Base-by-base conservation (phyloP, 1,284 basidiomycete species). In the Marasmius fiardii region DNA sequence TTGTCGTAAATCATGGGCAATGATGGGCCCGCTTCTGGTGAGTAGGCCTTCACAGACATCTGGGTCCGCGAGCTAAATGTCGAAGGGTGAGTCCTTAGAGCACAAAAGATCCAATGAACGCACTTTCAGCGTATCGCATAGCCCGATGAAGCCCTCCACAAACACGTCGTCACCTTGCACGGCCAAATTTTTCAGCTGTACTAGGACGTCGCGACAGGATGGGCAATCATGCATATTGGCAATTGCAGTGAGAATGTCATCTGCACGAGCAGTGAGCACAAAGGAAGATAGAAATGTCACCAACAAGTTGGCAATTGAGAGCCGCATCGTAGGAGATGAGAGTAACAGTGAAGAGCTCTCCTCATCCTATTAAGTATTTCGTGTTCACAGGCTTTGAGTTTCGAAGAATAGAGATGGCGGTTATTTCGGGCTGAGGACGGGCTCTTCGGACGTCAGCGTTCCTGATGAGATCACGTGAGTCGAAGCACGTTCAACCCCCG, bases 41-140 rank as follows among this genome's bases (percentile, higher is more conserved):
- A 85, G 65, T 1, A 76, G 67, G 21, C 84, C 84, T 47, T 71
- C 69, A 63, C 84, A 85, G 12, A 86, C 80, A 62, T 85, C 82
- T 16, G 65, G 49, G 33, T 58, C 57, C 34, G 54, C 57, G 23
- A 54, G 24, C 57, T 58, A 24, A 2, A 43, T 6, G 20, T n/a
- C n/a, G n/a, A n/a, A 37, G 5, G 11, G 12, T 12, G 12, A 24
- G 20, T 44, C n/a, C 21, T 24, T 14, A 21, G 5, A n/a, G 21
- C 20, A 44, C 12, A 2, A 24, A 44, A 44, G 4, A n/a, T n/a
- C 20, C 5, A 20, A 8, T 11, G 21, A 23, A 44, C 43, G 4
- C 23, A 58, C 57, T 43, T 58, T 49, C 8, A 54, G 43, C 33
- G 20, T 23, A 16, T 58, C 57, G 51, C 57, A 58, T 12, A 58